phyloP scores from a whole-genome alignment of 345 rosid genomes.

The Reutealis trisperma region DNA sequence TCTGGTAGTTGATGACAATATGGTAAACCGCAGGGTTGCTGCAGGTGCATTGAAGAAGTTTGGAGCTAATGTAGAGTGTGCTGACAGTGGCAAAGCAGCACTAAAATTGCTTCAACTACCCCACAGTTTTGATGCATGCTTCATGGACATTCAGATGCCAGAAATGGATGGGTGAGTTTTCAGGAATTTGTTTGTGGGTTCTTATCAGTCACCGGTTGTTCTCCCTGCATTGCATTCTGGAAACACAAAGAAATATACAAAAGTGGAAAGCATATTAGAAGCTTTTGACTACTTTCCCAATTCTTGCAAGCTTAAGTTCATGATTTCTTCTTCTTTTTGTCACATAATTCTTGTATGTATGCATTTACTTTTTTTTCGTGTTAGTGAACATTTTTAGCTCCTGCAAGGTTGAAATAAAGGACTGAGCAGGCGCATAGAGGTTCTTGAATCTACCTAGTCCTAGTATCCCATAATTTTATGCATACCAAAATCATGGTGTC shows the following conservation, averaged over 20 bases:
- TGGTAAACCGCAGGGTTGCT: slow-evolving; percentile 87
- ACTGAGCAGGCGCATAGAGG: too few species aligned
- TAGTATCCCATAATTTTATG: background rate
- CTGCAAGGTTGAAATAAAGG: too few species aligned
- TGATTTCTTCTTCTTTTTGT: too few species aligned
- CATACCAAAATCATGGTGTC: background rate
- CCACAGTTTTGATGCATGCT: slow-evolving; percentile 89
- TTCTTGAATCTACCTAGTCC: background rate
- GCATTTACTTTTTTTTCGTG: too few species aligned
- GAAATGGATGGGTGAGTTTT: slow-evolving; percentile 93
- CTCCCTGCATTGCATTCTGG: background rate
- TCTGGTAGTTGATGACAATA: slow-evolving; percentile 92
- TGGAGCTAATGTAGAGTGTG: slow-evolving; percentile 90
- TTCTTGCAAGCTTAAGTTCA: background rate
- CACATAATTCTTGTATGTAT: background rate
- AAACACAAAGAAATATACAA: background rate
- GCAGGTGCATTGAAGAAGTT: slow-evolving; percentile 93
- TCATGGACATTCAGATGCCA: slow-evolving; percentile 99
- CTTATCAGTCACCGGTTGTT: background rate
- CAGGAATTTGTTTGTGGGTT: background rate
- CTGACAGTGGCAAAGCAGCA: slow-evolving; percentile 83
- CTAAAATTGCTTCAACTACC: slow-evolving; percentile 71
- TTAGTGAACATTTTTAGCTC: too few species aligned
- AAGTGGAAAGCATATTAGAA: background rate
- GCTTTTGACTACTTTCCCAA: background rate